Evolutionary conservation across 2,329 filamentous ascomycete genomes (phyloP), one percentile per base, ranked within the genome.

Genomic region (Curvularia hawaiiensis): DNA sequence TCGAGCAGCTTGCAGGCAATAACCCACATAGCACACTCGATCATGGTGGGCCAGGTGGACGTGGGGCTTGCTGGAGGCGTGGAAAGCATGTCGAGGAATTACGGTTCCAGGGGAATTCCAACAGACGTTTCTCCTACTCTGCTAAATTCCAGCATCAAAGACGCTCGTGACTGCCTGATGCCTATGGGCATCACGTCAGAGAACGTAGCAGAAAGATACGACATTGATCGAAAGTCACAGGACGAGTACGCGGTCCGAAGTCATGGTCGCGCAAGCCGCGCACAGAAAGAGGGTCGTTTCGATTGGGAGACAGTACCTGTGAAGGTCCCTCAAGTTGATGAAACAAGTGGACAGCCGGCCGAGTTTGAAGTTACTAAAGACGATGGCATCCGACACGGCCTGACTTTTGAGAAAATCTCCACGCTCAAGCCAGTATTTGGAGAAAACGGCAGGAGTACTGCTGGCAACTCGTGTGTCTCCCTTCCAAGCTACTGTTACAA

Each of bases 121-220:
- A 82, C 90, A 24, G 85, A 88, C 35, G 78, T 85, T 59, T 88
- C 90, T 7, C 94, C 97, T 77, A 88, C 92, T 75, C 86, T 90
- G 60, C 85, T 88, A 54, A 86, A 96, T 55, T 81, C 90, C 45
- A 77, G 79, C 60, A 89, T 84, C 79, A 90, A 92, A 74, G 91
- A 97, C 74, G 85, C 92, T 0, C 79, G 80, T 43, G 93, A 98
- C 79, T 95, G 92, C 82, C 85, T 93, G 84, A 86, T 92, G 83
- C 90, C 94, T 60, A 99, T 99, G 95, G 94, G 95, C n/a, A 95
- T 96, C 85, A 98, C 95, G 2, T 94, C 90, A 57, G 94, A 99
- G 82, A 98, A 97, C 73, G 92, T 99, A 20, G 91, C 89, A 66
- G 85, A 87, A 52, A 93, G 97, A 79, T 98, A 97, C 75, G 85